Conservation (phyloP, 805 yeast genomes). For the Torulaspora indica region DNA sequence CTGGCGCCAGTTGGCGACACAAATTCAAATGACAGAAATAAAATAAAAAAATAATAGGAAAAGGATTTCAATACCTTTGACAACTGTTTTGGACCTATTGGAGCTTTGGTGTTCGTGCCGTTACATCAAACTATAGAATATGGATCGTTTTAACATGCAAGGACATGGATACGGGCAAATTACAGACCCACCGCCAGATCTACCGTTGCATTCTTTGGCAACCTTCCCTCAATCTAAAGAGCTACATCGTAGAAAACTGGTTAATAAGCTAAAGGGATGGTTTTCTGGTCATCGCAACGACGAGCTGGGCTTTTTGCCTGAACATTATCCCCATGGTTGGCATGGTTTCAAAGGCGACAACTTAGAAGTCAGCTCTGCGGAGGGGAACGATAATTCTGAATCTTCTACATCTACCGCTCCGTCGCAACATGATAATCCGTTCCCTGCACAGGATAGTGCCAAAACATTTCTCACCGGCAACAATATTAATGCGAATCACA, state of each 20-base stretch:
- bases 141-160: slow-evolving; percentile 4
- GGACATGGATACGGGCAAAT: slow-evolving; percentile 1
- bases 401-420: not conserved
- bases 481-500: slow-evolving; percentile 12
- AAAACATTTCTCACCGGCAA: slow-evolving; percentile 30
- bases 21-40: not conserved
- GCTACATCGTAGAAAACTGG: slow-evolving; percentile 8
- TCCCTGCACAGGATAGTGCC: slow-evolving; percentile 18
- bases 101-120: not conserved
- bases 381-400: not conserved
- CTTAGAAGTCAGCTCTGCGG: not conserved
- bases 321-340: not conserved
- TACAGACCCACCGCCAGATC: slow-evolving; percentile 15
- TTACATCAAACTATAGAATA: not conserved
- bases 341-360: not conserved
- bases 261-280: slow-evolving; percentile 11
- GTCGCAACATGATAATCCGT: not conserved
- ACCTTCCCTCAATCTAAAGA: slow-evolving; percentile 1
- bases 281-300: slow-evolving; percentile 6
- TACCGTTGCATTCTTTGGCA: slow-evolving; percentile 11
- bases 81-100: too few relatives aligned
- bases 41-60: not conserved
- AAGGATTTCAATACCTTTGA: too few relatives aligned
- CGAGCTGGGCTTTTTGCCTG: slow-evolving; percentile 1
- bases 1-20: slow-evolving; percentile 5